phyloP scores from a whole-genome alignment of 2,329 filamentous ascomycete species.

The Didymella pinodella region DNA sequence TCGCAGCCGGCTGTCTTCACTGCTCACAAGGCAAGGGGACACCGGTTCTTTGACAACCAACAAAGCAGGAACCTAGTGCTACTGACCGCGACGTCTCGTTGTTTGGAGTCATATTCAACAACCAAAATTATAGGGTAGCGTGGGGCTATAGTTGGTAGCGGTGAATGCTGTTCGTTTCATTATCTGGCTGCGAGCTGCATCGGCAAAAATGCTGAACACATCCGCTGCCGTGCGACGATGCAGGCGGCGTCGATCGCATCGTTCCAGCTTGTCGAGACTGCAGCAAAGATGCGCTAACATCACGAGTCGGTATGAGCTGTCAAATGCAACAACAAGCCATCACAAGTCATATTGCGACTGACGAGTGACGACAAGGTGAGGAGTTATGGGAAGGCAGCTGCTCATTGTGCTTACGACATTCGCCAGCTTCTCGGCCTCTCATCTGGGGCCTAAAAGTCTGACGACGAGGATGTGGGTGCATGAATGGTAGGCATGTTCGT shows the following conservation, averaged over 20 bases:
- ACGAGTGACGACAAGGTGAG: not conserved
- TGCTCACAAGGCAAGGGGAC: slow-evolving; percentile 6
- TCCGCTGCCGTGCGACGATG: slow-evolving; percentile 19
- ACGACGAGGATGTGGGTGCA: not conserved
- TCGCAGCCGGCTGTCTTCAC: slow-evolving; percentile 8
- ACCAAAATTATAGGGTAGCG: slow-evolving; percentile 5
- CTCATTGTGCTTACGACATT: not conserved
- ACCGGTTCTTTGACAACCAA: slow-evolving; percentile 14
- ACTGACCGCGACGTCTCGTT: not conserved
- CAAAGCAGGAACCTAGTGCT: slow-evolving; percentile 7
- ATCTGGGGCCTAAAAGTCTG: not conserved
- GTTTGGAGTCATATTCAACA: slow-evolving; percentile 19
- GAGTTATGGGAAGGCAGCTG: slow-evolving; percentile 1
- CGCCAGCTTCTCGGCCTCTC: not conserved
- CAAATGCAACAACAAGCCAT: slow-evolving; percentile 11
- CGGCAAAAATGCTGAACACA: slow-evolving; percentile 13
- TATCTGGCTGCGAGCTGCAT: slow-evolving; percentile 12
- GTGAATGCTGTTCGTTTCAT: slow-evolving; percentile 19
- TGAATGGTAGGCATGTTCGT: slow-evolving; percentile 1
- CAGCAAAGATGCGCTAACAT: slow-evolving; percentile 12
- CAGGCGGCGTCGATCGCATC: slow-evolving; percentile 16
- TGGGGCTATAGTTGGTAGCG: slow-evolving; percentile 14
- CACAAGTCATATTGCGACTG: slow-evolving; percentile 4
- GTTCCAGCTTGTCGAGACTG: slow-evolving; percentile 13
- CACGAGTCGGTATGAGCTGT: slow-evolving; percentile 17